Conservation (phyloP, 2,329 filamentous ascomycete species). For the Coniella lustricola region DNA sequence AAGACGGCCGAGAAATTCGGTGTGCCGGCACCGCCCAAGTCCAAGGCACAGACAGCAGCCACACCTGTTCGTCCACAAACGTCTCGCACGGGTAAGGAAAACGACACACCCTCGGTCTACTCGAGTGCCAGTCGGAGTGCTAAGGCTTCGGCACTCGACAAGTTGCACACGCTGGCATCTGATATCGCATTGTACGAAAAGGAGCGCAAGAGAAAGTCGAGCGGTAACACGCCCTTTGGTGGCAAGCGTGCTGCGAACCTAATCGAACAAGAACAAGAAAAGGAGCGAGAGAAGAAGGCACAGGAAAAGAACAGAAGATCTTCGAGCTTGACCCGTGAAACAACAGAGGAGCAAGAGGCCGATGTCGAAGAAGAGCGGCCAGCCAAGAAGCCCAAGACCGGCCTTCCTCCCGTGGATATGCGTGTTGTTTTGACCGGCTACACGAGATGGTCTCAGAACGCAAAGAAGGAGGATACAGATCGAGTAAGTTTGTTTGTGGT, state of each 20-base stretch:
- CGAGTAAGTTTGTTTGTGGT: constrained; percentile 64
- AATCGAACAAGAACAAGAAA: constrained; percentile 43
- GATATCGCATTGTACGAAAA: constrained; percentile 91
- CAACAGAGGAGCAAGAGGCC: constrained; percentile 21
- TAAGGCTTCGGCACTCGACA: constrained; percentile 75
- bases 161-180: constrained; percentile 67
- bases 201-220: constrained; percentile 69
- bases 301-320: constrained; percentile 25
- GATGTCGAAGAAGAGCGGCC: constrained; percentile 43
- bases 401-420: constrained; percentile 60
- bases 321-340: constrained; percentile 30
- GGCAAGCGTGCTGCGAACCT: constrained; percentile 55
- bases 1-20: constrained; percentile 28
- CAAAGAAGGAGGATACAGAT: constrained; percentile 70
- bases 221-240: constrained; percentile 47
- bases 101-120: constrained; percentile 63
- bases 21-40: constrained; percentile 22
- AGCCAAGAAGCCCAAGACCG: constrained; percentile 55
- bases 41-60: constrained; percentile 18
- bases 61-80: constrained; percentile 40
- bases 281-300: constrained; percentile 20
- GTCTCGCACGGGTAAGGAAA: constrained; percentile 65
- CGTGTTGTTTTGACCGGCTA: constrained; percentile 80
- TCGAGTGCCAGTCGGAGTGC: constrained; percentile 75
- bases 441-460: constrained; percentile 68